Percentiles rank a stretch among this genome's conserved stretches.
Conservation (phyloP, 208 protist species). For the Entamoeba dispar region DNA sequence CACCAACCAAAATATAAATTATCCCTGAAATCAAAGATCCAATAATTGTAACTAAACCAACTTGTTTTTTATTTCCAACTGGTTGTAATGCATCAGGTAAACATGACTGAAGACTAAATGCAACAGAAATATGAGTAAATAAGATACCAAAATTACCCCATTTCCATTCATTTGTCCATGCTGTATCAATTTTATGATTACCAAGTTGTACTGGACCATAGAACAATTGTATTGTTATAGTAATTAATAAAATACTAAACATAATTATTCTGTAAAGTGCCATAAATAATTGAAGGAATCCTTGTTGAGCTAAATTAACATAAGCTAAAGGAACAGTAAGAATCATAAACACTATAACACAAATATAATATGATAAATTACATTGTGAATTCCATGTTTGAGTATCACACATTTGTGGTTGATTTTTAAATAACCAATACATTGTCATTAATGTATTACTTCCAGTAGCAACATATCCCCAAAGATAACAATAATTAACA, state of each 20-base stretch:
- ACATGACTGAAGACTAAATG: not conserved
- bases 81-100: not conserved
- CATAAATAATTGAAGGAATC: not conserved
- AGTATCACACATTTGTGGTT: not conserved
- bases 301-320: not conserved
- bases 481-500: not conserved
- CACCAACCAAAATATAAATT: not conserved
- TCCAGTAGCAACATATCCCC: not conserved
- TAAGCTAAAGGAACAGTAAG: not conserved
- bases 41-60: not conserved
- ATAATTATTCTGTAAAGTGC: not conserved
- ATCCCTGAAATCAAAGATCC: not conserved
- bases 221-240: not conserved
- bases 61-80: not conserved
- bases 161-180: not conserved
- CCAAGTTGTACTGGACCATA: not conserved
- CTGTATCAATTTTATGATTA: not conserved
- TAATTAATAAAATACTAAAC: not conserved
- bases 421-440: not conserved
- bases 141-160: not conserved
- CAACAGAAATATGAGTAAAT: not conserved
- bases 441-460: not conserved
- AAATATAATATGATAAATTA: not conserved
- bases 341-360: not conserved
- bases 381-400: not conserved